These are phyloP conservation scores for Camelina hispida DNA, from an alignment of 345 rosid species.

Conservation along the genomic window DNA sequence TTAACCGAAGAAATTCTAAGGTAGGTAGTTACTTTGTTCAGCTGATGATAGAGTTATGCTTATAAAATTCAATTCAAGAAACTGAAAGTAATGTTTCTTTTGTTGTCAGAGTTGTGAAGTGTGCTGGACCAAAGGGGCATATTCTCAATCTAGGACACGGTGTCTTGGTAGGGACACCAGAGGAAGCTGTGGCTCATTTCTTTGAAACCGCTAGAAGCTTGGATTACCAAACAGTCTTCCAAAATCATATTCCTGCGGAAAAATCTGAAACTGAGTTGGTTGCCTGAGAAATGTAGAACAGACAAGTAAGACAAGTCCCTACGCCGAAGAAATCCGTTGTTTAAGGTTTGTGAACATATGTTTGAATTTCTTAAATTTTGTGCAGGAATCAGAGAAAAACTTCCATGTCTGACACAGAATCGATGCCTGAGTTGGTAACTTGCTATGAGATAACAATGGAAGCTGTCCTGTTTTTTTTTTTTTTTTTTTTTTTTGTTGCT, in stretches of 20 bases:
- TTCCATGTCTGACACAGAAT: not conserved
- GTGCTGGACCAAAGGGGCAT: slow-evolving; percentile 88
- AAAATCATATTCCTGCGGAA: slow-evolving; percentile 46
- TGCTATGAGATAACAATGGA: slow-evolving; percentile 20
- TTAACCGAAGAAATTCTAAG: slow-evolving; percentile 82
- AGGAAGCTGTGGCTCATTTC: slow-evolving; percentile 93
- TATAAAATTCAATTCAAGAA: slow-evolving; percentile 3
- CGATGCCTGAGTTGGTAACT: slow-evolving; percentile 4
- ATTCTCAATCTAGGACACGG: slow-evolving; percentile 92
- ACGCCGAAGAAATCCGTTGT: not conserved
- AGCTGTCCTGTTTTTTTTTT: not conserved
- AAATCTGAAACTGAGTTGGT: slow-evolving; percentile 59
- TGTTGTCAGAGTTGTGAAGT: slow-evolving; percentile 68
- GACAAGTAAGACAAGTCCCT: slow-evolving; percentile 29
- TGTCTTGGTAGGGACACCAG: slow-evolving; percentile 92
- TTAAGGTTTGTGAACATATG: slow-evolving; percentile 5
- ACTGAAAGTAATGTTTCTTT: slow-evolving; percentile 14
- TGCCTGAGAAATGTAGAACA: slow-evolving; percentile 48
- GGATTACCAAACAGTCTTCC: slow-evolving; percentile 52
- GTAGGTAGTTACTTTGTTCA: slow-evolving; percentile 41
- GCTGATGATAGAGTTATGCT: not conserved
- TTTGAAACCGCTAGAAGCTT: slow-evolving; percentile 78
- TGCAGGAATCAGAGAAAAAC: slow-evolving; percentile 29
- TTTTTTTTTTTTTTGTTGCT: not conserved
- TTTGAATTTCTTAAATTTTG: not conserved